Evolutionary conservation across 495 filamentous ascomycete genomes (phyloP).

Genomic region (Penicillium atrosanguineum): DNA sequence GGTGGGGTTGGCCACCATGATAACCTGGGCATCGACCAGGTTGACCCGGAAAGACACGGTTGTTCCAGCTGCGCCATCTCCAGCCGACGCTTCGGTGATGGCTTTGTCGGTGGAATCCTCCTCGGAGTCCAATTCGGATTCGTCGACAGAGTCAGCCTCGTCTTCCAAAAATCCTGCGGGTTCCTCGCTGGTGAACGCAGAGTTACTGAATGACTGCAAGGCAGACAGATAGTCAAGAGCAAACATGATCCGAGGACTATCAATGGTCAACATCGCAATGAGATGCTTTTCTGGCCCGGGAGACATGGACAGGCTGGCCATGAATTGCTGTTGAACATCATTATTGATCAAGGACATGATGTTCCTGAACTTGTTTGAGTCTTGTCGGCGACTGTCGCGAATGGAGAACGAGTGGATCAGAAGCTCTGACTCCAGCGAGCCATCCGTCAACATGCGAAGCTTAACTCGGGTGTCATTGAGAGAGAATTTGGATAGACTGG

Average conservation of each 20-base stretch:
- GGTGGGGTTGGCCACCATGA: conserved; percentile 90
- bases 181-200: conserved; percentile 62
- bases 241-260: conserved; percentile 92
- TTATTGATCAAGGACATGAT: conserved; percentile 98
- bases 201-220: conserved; percentile 74
- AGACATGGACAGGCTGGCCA: conserved; percentile 93
- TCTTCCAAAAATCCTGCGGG: conserved; percentile 43
- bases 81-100: conserved; percentile 18
- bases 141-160: conserved; percentile 56
- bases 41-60: conserved; percentile 88
- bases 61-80: conserved; percentile 41
- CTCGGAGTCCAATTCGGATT: conserved; percentile 60
- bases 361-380: conserved; percentile 93
- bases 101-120: conserved; percentile 32
- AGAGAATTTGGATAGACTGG: conserved; percentile 89
- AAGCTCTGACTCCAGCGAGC: conserved; percentile 88
- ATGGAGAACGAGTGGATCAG: conserved; percentile 94
- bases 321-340: conserved; percentile 89
- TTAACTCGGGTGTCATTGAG: conserved; percentile 90
- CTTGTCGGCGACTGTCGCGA: conserved; percentile 77
- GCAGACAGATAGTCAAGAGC: conserved; percentile 94
- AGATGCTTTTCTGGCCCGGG: conserved; percentile 78
- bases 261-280: conserved; percentile 90
- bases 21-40: conserved; percentile 91
- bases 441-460: conserved; percentile 90